Evolutionary conservation across 1,284 basidiomycete species (phyloP).

Genomic region (Irpex sp.): DNA sequence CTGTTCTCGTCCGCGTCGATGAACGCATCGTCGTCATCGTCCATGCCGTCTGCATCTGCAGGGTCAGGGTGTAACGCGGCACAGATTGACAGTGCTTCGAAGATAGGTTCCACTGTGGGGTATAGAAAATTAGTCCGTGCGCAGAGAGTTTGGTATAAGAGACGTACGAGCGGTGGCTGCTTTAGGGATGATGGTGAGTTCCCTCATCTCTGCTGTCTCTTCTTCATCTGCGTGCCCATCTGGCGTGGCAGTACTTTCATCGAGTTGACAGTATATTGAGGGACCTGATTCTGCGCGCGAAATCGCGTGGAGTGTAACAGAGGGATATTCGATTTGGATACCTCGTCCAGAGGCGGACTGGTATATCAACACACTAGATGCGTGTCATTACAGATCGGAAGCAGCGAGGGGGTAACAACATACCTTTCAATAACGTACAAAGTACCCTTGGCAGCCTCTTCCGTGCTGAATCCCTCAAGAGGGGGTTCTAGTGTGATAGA

Average conservation of each 20-base stretch:
- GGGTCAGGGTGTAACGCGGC: slow-evolving; percentile 88
- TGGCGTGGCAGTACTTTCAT: slow-evolving; percentile 43
- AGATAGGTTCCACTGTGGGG: slow-evolving; percentile 77
- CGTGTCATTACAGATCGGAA: slow-evolving; percentile 2
- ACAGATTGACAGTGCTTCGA: slow-evolving; percentile 84
- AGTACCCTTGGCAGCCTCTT: slow-evolving; percentile 54
- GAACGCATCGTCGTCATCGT: slow-evolving; percentile 59
- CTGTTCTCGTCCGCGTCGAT: slow-evolving; percentile 39
- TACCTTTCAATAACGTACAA: slow-evolving; percentile 85
- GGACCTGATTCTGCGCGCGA: slow-evolving; percentile 63
- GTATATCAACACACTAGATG: slow-evolving; percentile 70
- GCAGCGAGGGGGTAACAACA: slow-evolving; percentile 21
- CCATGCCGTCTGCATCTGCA: slow-evolving; percentile 43
- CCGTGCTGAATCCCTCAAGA: slow-evolving; percentile 48
- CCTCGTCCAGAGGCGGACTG: slow-evolving; percentile 65
- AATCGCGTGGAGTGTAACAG: slow-evolving; percentile 86
- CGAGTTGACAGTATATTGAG: slow-evolving; percentile 88
- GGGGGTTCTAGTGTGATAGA: slow-evolving; percentile 65
- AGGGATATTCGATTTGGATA: slow-evolving; percentile 79
- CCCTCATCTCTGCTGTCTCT: slow-evolving; percentile 59
- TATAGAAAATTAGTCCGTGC: background rate
- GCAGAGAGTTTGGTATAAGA: background rate
- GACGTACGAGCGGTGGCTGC: slow-evolving; percentile 56
- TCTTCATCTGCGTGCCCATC: slow-evolving; percentile 43
- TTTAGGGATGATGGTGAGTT: slow-evolving; percentile 71